Evolutionary conservation across 2,329 filamentous ascomycete species (phyloP).

Genomic region (Penicillium sp.): DNA sequence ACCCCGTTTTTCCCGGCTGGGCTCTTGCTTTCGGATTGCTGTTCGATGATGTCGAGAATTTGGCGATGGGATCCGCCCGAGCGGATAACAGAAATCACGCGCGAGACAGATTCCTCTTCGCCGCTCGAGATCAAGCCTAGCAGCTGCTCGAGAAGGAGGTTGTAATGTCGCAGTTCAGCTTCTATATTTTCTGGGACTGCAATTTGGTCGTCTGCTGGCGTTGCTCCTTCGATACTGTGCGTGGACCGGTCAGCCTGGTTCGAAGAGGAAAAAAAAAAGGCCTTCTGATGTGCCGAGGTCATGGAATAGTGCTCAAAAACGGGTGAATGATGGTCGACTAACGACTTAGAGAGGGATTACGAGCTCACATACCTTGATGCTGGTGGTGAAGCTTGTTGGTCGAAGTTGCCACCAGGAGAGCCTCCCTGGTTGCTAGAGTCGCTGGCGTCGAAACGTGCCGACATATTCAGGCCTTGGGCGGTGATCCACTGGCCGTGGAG

Average conservation of each 20-base stretch:
- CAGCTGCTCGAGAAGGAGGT: conserved; percentile 25
- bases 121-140: conserved; percentile 23
- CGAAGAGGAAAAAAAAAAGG: not conserved
- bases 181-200: not conserved
- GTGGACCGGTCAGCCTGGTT: not conserved
- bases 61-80: conserved; percentile 23
- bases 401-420: not conserved
- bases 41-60: conserved; percentile 17
- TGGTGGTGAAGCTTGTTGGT: not conserved
- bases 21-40: not conserved
- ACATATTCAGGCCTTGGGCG: not conserved
- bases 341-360: not conserved
- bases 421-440: not conserved
- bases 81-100: conserved; percentile 27
- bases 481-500: not conserved
- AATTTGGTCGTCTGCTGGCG: not conserved
- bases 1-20: not conserved
- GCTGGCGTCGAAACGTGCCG: not conserved
- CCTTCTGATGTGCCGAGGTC: not conserved
- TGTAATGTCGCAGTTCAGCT: conserved; percentile 21
- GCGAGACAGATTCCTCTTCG: conserved; percentile 22
- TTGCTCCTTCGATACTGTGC: not conserved
- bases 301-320: not conserved
- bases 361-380: not conserved
- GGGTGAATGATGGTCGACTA: not conserved